Percentiles rank a stretch among this genome's conserved stretches.
phyloP scores from a whole-genome alignment of 2,329 filamentous ascomycete genomes.

The Fusarium circinatum region DNA sequence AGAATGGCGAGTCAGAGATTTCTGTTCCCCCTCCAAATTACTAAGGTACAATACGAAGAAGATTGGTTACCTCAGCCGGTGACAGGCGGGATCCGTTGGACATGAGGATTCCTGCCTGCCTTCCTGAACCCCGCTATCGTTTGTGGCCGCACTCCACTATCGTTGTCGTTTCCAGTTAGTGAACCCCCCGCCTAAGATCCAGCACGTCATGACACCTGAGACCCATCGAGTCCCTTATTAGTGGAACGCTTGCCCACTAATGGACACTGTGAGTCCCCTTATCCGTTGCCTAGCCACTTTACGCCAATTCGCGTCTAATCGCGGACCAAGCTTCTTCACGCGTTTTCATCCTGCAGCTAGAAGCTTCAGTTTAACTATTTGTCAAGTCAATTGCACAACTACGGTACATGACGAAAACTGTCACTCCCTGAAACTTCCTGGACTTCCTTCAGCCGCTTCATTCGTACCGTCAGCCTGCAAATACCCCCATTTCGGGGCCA shows the following conservation, averaged over 20 bases:
- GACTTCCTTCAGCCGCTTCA: not conserved
- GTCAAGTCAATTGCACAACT: slow-evolving; percentile 2
- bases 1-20: slow-evolving; percentile 23
- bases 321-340: slow-evolving; percentile 34
- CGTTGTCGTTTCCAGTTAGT: not conserved
- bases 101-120: not conserved
- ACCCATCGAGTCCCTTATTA: not conserved
- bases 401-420: not conserved
- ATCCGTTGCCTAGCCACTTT: slow-evolving; percentile 42
- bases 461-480: not conserved
- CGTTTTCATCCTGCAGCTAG: slow-evolving; percentile 20
- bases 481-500: not conserved
- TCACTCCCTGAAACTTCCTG: not conserved
- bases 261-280: not conserved
- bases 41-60: slow-evolving; percentile 4
- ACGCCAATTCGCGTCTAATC: slow-evolving; percentile 41
- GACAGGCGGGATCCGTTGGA: slow-evolving; percentile 38
- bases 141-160: not conserved
- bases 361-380: slow-evolving; percentile 4
- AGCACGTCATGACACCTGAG: slow-evolving; percentile 34
- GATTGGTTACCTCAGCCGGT: slow-evolving; percentile 15
- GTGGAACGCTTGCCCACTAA: not conserved
- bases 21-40: slow-evolving; percentile 12
- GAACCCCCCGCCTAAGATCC: slow-evolving; percentile 24
- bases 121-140: slow-evolving; percentile 25